A percentile compares a stretch with the other conserved stretches of the same genome.
These are phyloP conservation scores for Cordyceps pruinosa DNA, from an alignment of 2,329 filamentous ascomycete species.

Conservation along the genomic window DNA sequence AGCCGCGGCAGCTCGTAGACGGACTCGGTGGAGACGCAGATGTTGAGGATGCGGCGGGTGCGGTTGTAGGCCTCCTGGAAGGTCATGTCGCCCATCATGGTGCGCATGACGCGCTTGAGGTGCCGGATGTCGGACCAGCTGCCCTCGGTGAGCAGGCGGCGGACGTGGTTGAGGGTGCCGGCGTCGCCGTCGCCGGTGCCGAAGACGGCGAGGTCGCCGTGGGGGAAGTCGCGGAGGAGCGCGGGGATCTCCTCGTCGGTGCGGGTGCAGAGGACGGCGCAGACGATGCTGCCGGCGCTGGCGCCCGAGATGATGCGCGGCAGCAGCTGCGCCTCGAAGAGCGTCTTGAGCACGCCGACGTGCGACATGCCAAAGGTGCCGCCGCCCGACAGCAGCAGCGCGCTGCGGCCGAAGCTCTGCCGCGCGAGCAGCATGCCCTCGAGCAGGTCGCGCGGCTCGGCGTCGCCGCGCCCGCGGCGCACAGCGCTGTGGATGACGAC, in stretches of 20 bases:
- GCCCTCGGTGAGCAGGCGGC: constrained; percentile 71
- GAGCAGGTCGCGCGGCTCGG: constrained; percentile 54
- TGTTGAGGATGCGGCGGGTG: constrained; percentile 87
- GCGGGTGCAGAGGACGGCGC: constrained; percentile 68
- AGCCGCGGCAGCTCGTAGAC: constrained; percentile 81
- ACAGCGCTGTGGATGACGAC: constrained; percentile 56
- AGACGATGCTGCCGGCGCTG: constrained; percentile 82
- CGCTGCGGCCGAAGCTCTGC: constrained; percentile 79
- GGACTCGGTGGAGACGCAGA: constrained; percentile 82
- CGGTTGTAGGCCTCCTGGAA: constrained; percentile 95
- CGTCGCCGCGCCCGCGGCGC: constrained; percentile 33
- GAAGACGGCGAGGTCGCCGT: constrained; percentile 77
- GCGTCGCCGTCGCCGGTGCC: constrained; percentile 54
- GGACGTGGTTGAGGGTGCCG: constrained; percentile 60
- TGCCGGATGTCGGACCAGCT: constrained; percentile 81
- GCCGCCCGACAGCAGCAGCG: constrained; percentile 74
- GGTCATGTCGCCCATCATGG: constrained; percentile 78
- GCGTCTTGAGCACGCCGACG: constrained; percentile 75
- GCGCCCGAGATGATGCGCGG: constrained; percentile 84
- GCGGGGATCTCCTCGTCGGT: constrained; percentile 71
- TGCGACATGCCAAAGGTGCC: constrained; percentile 91
- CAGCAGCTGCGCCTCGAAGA: constrained; percentile 67
- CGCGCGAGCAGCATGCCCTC: constrained; percentile 65
- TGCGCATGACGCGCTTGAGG: constrained; percentile 72
- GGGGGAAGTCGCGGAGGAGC: constrained; percentile 63